Base-by-base conservation (phyloP, 371 early-diverging fungal species). In the Syncephalastrum monosporum region DNA sequence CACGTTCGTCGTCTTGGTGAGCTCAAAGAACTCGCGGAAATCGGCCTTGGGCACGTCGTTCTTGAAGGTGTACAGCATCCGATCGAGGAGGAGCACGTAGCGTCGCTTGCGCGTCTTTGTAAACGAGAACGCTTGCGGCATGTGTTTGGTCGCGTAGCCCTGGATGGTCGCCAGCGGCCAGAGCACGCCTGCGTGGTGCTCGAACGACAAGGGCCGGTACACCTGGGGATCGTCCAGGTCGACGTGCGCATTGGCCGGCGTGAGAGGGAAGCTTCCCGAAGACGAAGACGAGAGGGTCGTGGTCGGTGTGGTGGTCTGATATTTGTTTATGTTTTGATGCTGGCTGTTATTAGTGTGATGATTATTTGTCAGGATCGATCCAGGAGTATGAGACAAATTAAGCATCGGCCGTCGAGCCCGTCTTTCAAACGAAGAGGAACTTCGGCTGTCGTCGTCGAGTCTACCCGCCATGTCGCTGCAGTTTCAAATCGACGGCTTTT, bases 91-190 rank as follows among this genome's bases (percentile, higher is more conserved):
- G 10, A 75, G 53, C 13, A 75, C 52, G 45, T 63, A 71, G 5
- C 75, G 65, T 46, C 62, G 59, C 23, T 71, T 71, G 17, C 54
- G 42, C 1, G 52, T 53, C 33, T 67, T 69, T n/a, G 65, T 67
- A 21, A 75, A 75, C 1, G 70, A 66, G 55, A 75, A 75, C 5
- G 63, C 58, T 0, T 72, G 69, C 23, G 67, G 61, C 25, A 61
- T 55, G 29, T 71, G 68, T 43, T 75, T 75, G 0, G 59, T 69
- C 47, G 71, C n/a, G 66, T 67, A 75, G 3, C 72, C 75, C 42
- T 53, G 19, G 29, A 55, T 59, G n/a, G 60, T 72, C 1, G 69
- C 69, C 42, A 68, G 60, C 15, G 64, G 60, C 59, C 61, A 61
- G 12, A 66, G 27, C 6, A 56, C 48, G 5, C 13, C 19, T n/a